Conservation (phyloP, 768 basidiomycete species). For the Mrakia frigida region DNA sequence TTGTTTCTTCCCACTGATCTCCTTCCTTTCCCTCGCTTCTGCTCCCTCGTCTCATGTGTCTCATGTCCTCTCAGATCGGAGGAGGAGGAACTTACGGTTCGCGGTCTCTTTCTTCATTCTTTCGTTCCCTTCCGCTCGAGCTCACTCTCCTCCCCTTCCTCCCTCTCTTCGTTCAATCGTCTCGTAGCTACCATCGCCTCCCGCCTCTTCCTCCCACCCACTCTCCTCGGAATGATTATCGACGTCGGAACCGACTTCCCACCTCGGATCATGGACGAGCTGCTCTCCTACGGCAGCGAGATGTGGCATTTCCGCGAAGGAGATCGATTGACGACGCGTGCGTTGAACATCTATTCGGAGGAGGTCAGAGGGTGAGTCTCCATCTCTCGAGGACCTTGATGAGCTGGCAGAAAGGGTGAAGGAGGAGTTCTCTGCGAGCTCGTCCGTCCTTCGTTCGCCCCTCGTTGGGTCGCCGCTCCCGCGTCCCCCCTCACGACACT, state of each 20-base stretch:
- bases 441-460: constrained; percentile 1
- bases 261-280: constrained; percentile 51
- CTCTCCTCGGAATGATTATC: constrained; percentile 67
- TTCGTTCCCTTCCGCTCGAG: not conserved
- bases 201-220: constrained; percentile 26
- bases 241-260: constrained; percentile 78
- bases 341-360: constrained; percentile 67
- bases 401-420: not conserved
- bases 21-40: not conserved
- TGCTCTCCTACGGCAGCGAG: constrained; percentile 61
- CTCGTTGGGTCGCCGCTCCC: constrained; percentile 6
- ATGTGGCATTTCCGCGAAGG: constrained; percentile 73
- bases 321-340: constrained; percentile 59
- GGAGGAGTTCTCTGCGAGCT: not conserved
- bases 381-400: not conserved
- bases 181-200: constrained; percentile 62
- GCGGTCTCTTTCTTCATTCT: constrained; percentile 45
- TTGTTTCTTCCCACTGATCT: not conserved
- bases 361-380: constrained; percentile 60
- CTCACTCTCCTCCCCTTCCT: not conserved
- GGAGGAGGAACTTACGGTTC: constrained; percentile 63
- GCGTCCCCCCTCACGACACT: not conserved
- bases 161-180: not conserved
- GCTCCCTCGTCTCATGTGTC: not conserved
- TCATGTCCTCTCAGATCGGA: constrained; percentile 58